Evolutionary conservation across 2,329 filamentous ascomycete genomes (phyloP).

Genomic region (Scortechinia acanthostroma): DNA sequence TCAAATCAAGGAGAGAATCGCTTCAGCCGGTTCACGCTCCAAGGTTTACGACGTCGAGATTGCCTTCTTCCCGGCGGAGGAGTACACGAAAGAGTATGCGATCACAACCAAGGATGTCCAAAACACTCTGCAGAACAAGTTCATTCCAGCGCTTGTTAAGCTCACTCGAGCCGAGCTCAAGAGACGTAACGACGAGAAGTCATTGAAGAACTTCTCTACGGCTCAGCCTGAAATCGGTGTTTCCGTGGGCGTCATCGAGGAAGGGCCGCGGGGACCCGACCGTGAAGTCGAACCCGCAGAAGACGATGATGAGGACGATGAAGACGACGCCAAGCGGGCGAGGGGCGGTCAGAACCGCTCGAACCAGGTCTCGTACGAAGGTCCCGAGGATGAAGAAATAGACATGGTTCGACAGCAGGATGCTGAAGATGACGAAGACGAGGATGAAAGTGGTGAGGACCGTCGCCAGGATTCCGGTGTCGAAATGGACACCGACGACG

Average conservation of each 20-base stretch:
- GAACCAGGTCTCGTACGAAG: conserved; percentile 82
- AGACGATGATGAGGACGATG: conserved; percentile 48
- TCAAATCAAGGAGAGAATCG: conserved; percentile 72
- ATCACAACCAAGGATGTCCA: conserved; percentile 75
- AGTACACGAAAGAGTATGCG: conserved; percentile 81
- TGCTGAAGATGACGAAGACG: conserved; percentile 67
- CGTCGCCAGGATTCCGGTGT: conserved; percentile 15
- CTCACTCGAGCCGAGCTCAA: conserved; percentile 74
- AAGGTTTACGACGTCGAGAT: conserved; percentile 81
- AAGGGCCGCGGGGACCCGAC: conserved; percentile 17
- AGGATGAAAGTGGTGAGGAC: conserved; percentile 39
- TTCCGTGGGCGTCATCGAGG: conserved; percentile 43
- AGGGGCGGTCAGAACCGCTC: conserved; percentile 71
- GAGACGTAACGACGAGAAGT: conserved; percentile 62
- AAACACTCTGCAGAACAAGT: conserved; percentile 70
- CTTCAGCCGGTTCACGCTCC: conserved; percentile 65
- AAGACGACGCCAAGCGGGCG: conserved; percentile 67
- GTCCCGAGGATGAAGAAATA: conserved; percentile 51
- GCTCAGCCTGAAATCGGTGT: conserved; percentile 70
- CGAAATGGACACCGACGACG: conserved; percentile 23
- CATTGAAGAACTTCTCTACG: conserved; percentile 33
- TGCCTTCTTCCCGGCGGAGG: conserved; percentile 74
- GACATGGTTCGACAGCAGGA: conserved; percentile 44
- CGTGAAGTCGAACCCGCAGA: conserved; percentile 3
- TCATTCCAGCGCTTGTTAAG: conserved; percentile 66